A percentile compares a stretch with the other conserved stretches of the same genome.
Evolutionary conservation across 306 rosid genomes (phyloP).

Genomic region (Canavalia gladiata): DNA sequence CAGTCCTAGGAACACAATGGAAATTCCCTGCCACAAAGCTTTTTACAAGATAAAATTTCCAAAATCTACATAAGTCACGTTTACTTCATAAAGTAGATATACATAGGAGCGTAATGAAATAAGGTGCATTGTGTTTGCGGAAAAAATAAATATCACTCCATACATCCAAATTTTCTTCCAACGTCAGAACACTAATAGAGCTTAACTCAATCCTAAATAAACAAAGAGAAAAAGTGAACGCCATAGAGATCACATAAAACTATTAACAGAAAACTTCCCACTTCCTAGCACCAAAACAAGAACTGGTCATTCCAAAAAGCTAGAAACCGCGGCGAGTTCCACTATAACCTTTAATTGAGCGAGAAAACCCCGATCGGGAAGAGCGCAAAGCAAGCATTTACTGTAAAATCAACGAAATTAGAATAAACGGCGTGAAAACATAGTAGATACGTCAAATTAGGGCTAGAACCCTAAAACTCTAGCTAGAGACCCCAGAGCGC

Average conservation of each 20-base stretch:
- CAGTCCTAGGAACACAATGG: neutral
- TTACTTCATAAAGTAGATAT: neutral
- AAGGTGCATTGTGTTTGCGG: too few relatives aligned
- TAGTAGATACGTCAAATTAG: neutral
- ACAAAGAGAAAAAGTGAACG: neutral
- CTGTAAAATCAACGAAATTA: constrained; percentile 13
- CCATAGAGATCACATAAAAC: neutral
- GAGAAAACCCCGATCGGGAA: constrained; percentile 28
- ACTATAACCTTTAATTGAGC: neutral
- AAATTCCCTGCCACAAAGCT: neutral
- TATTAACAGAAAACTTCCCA: neutral
- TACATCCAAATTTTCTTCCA: neutral
- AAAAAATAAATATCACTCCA: too few relatives aligned
- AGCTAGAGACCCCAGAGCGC: neutral
- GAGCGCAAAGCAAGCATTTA: neutral
- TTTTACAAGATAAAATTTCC: neutral
- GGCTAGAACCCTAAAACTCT: constrained; percentile 65
- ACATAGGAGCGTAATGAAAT: neutral
- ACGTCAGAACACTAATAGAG: neutral
- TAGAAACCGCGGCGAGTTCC: neutral
- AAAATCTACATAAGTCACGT: neutral
- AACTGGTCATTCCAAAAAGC: neutral
- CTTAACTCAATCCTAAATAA: neutral
- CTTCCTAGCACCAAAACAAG: neutral
- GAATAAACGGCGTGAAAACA: neutral